phyloP scores from a whole-genome alignment of 139 green algal genomes.

The Volvox africanus region DNA sequence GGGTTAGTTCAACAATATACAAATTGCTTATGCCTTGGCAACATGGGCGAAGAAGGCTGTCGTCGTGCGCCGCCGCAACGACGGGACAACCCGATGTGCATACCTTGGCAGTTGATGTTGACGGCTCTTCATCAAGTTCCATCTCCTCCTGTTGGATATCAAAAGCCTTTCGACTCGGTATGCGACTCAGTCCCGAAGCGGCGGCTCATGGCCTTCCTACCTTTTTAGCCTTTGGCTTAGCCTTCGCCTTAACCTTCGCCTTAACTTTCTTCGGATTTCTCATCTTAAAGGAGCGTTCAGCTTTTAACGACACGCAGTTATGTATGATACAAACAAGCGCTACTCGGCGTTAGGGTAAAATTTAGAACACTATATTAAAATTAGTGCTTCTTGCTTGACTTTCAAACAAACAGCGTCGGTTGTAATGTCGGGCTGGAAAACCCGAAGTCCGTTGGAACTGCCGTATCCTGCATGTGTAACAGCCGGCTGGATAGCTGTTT shows the following conservation, averaged over 20 bases:
- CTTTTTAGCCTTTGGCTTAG: constrained; percentile 31
- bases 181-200: neutral
- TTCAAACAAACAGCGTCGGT: no score
- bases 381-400: no score
- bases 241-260: constrained; percentile 27
- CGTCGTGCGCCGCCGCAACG: constrained; percentile 13
- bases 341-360: no score
- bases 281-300: constrained; percentile 21
- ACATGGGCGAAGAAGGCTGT: neutral
- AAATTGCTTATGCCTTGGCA: neutral
- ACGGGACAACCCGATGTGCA: neutral
- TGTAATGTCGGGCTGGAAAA: no score
- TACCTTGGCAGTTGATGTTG: constrained; percentile 28
- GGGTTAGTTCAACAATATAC: no score
- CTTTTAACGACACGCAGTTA: no score
- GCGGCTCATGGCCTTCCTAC: constrained; percentile 5
- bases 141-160: constrained; percentile 11
- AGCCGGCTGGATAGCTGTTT: no score
- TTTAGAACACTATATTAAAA: no score
- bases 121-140: constrained; percentile 22
- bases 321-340: no score
- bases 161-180: neutral
- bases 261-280: constrained; percentile 58
- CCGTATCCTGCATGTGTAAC: no score
- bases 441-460: no score